Base-by-base conservation (phyloP, 768 basidiomycete species). In the Leccinum sublutescens region DNA sequence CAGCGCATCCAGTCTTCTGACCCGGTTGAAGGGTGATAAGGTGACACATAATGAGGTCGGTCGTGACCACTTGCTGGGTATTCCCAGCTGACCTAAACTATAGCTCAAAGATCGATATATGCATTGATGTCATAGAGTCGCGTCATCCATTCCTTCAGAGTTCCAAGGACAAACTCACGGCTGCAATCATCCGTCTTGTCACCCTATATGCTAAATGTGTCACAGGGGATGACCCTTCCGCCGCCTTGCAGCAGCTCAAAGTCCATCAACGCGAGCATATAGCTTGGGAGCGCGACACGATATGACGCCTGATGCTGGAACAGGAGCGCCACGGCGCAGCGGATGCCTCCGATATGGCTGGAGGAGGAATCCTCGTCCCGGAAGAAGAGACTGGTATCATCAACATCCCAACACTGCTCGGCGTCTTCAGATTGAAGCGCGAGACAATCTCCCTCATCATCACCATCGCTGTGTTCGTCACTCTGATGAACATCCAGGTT, bases 241-340 rank as follows among this genome's bases (percentile, higher is more conserved):
- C 82, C n/a, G 96, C 95, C 0, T 81, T 85, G 48, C 86, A 91
- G 63, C 91, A 96, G 70, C 83, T 99, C 49, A 85, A 86, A 62
- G 80, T 93, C 15, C 86, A 95, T 71, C 87, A 95, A 57, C 86
- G 94, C n/a, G 95, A 98, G 74, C 89, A 93, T 68, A 90, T 98
- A 61, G 95, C 96, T 4, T 96, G 95, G 87, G 96, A 98, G 68
- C 85, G 97, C 33, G 95, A 98, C 68, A 99, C 97, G 1, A 89
- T 98, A 12, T 99, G 97, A 97, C 82, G 93, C 33, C 89, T 93
- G 73, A 95, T 97, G 95, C 90, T 97, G 59, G 88, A 86, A 2
- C 83, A 85, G 43, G 90, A 92, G 65, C 82, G 92, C 29, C 81
- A 85, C 4, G 90, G 92, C 17, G 52, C 58, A 25, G 19, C 62